Base-by-base conservation (phyloP, 495 filamentous ascomycete species). In the Barbatosphaeria neglecta region DNA sequence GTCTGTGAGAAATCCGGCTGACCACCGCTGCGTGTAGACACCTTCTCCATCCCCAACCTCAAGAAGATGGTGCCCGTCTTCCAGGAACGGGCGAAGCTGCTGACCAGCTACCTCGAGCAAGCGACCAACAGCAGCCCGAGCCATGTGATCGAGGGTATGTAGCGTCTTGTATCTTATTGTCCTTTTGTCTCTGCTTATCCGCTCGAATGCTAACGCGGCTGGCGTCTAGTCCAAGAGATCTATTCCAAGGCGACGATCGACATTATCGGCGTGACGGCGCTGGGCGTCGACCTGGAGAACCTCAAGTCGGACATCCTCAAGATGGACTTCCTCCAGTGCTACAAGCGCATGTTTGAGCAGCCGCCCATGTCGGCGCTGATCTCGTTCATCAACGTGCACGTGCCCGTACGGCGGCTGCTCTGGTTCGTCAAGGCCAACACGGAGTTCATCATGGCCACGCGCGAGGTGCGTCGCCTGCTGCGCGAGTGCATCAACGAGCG, bases 281-380 rank as follows among this genome's bases (percentile, higher is more conserved):
- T 87, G 57, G 83, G 82, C 1, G 69, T 78, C 2, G 80, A 86
- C 22, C 84, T 87, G 50, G 59, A 66, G 41, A 74, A 79, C 0
- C 55, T 87, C 15, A 55, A 72, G 10, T 66, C 77, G 44, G 65
- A 64, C 2, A 45, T 54, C 19, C 33, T 37, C 11, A 46, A 53
- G 41, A 40, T 50, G 44, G 44, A 54, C 43, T 60, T 57, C 27
- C 41, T 51, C 13, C 25, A 52, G 9, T 48, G 40, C 43, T 60
- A 54, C 48, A 39, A 45, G 24, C 49, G 50, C 43, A 41, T 60
- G 37, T 54, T 60, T 17, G 40, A 51, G 20, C 72, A 68, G 2
- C 52, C 43, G 0, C 38, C 46, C 5, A 20, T 55, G 0, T 48
- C 46, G 27, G 37, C 47, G 24, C 28, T 78, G 35, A 55, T 61